Evolutionary conservation across 2,329 filamentous ascomycete genomes (phyloP), one percentile per base, ranked within the genome.

Genomic region (Dendrostoma leiphaemia): DNA sequence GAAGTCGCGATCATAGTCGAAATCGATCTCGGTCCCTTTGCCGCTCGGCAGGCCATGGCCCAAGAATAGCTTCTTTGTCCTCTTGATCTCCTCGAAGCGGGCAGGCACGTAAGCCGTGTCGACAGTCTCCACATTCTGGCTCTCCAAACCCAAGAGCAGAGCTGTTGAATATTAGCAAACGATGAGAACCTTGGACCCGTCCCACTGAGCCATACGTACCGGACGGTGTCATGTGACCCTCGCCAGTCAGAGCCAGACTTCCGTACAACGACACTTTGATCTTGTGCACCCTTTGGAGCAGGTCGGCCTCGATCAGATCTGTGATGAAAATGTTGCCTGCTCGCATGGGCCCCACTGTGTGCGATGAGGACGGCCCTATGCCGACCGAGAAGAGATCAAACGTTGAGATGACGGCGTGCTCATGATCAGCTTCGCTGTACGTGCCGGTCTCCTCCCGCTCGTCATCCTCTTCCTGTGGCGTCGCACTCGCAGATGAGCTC

Each of bases 331-430:
- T 79, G 60, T 77, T 77, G 31, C 76, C 76, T 6, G 76, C 76
- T 17, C 76, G 74, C 76, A 79, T 79, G 17, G 76, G 76, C 1
- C 76, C 76, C 23, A 79, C 76, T 0, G 76, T 79, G 63, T 79
- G 76, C 10, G 76, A 79, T 2, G 76, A 79, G 0, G 76, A 79
- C 10, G 76, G 76, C 0, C 76, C 76, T 59, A 79, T 78, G 59
- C 76, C 76, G 49, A 79, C 77, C 29, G 75, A 78, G 63, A 79
- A 79, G 31, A 79, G 68, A 61, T 79, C 76, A 58, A 79, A 79
- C 0, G 76, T 75, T 2, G 76, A 79, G 53, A 79, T 79, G 61
- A 79, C 76, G 54, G 76, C 76, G 60, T 79, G 76, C 59, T 79
- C 76, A 44, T 76, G 73, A 45, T 77, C 75, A 1, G 75, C 69